Percentiles rank a stretch among this genome's conserved stretches.
Evolutionary conservation across 768 basidiomycete genomes (phyloP).

Genomic region (Mycena vitilis): DNA sequence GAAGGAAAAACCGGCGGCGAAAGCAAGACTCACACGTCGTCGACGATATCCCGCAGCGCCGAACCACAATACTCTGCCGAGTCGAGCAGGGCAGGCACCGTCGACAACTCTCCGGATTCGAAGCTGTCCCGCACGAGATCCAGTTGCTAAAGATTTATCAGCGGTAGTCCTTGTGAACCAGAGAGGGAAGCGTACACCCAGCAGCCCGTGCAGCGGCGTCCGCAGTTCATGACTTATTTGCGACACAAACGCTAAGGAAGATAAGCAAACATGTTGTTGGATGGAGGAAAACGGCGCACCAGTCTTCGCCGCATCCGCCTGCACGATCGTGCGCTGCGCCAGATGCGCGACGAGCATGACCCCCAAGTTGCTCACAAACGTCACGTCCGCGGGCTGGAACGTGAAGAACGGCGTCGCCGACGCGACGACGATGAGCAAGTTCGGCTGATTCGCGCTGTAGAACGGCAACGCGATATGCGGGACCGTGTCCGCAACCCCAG

Average conservation of each 20-base stretch:
- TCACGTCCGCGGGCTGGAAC: constrained; percentile 19
- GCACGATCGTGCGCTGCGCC: constrained; percentile 23
- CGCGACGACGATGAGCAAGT: constrained; percentile 28
- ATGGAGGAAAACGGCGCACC: background rate
- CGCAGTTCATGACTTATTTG: constrained; percentile 34
- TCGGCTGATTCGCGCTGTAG: constrained; percentile 25
- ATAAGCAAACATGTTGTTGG: too few species aligned
- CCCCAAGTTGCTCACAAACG: constrained; percentile 26
- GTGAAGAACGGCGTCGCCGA: constrained; percentile 23
- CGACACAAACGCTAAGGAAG: constrained; percentile 25
- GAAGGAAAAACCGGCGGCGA: background rate
- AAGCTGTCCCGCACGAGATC: constrained; percentile 27
- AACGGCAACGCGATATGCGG: constrained; percentile 31
- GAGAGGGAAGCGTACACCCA: constrained; percentile 9
- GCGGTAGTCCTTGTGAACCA: background rate
- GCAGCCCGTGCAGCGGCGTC: constrained; percentile 32
- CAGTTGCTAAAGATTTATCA: constrained; percentile 20
- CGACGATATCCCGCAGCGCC: constrained; percentile 24
- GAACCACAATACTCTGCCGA: constrained; percentile 30
- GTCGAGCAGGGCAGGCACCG: constrained; percentile 22
- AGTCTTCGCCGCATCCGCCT: constrained; percentile 30
- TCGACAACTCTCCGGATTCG: constrained; percentile 3
- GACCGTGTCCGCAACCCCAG: background rate
- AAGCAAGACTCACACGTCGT: constrained; percentile 20
- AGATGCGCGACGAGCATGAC: constrained; percentile 18